Evolutionary conservation across 768 basidiomycete species (phyloP), one percentile per base, ranked within the genome.

Genomic region (Amanita inopinata): DNA sequence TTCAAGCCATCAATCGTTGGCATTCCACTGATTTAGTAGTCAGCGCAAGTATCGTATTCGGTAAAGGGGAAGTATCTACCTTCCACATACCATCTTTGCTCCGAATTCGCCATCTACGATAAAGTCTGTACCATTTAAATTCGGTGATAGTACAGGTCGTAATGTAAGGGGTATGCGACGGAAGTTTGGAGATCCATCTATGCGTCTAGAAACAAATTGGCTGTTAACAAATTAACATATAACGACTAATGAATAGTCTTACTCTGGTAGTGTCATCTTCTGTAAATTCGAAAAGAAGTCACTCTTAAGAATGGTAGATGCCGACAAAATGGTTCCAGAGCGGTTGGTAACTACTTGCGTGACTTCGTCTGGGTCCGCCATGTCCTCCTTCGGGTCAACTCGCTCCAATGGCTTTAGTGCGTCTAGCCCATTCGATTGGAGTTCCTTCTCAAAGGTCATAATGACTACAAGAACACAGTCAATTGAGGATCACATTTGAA

Each of bases 191-290:
- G 90, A 76, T 5, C 94, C 94, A 10, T 96, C 90, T 30, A 98
- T 89, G 12, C 91, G 83, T 54, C 84, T 80, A 50, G 10, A 31
- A 27, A 32, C 39, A 39, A 45, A n/a, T n/a, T 18, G 17, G n/a
- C 34, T n/a, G 37, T 20, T 33, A 18, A 20, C 28, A 20, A 23
- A 34, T n/a, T 27, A 9, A 20, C 14, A 14, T 25, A 3, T n/a
- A 19, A 40, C 24, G 33, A n/a, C 8, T 18, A 5, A 28, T 11
- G 5, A 3, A 12, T 32, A 36, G 7, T 48, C 82, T 48, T 47
- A 93, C 85, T 98, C 96, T 0, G 92, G 87, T 2, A 99, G 67
- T 3, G 88, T 87, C 80, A 96, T 90, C 66, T 97, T 98, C 63
- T 98, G 96, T 23, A 98, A 57, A 55, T 88, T 88, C 4, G 79